Evolutionary conservation across 768 basidiomycete species (phyloP).

Genomic region (Galerina sulciceps): DNA sequence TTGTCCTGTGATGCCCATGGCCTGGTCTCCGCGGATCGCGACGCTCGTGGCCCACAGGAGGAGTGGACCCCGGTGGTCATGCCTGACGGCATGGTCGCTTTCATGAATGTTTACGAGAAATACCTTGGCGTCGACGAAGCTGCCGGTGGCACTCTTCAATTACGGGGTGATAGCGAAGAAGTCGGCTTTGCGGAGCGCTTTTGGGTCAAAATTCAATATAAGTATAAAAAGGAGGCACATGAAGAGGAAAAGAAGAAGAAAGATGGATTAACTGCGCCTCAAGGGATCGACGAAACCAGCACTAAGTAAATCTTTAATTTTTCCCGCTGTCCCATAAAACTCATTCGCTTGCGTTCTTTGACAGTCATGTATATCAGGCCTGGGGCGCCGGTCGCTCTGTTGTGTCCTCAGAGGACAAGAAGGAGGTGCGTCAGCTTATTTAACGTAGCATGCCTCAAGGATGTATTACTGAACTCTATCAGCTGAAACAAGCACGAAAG

Average conservation of each 20-base stretch:
- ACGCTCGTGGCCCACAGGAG: slow-evolving; percentile 91
- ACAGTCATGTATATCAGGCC: slow-evolving; percentile 74
- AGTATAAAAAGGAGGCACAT: slow-evolving; percentile 83
- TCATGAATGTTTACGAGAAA: slow-evolving; percentile 89
- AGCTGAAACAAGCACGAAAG: slow-evolving; percentile 81
- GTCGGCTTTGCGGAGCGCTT: slow-evolving; percentile 88
- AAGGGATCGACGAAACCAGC: slow-evolving; percentile 69
- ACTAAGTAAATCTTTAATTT: slow-evolving; percentile 62
- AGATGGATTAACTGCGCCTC: slow-evolving; percentile 54
- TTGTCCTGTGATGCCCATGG: slow-evolving; percentile 88
- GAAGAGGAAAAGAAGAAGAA: slow-evolving; percentile 79
- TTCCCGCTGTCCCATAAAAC: background rate
- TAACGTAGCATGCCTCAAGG: too few species aligned
- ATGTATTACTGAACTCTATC: background rate
- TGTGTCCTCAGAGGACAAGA: slow-evolving; percentile 71
- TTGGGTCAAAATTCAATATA: slow-evolving; percentile 88
- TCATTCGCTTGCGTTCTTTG: background rate
- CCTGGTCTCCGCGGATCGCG: slow-evolving; percentile 80
- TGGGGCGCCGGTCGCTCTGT: slow-evolving; percentile 85
- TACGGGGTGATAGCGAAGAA: slow-evolving; percentile 85
- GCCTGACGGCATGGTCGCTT: slow-evolving; percentile 85
- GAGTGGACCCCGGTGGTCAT: slow-evolving; percentile 89
- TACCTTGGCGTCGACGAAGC: slow-evolving; percentile 86
- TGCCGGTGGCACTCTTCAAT: slow-evolving; percentile 77
- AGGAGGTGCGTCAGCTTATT: slow-evolving; percentile 53